These are phyloP conservation scores for Diaporthe vexans DNA, from an alignment of 2,329 filamentous ascomycete species.

Conservation along the genomic window DNA sequence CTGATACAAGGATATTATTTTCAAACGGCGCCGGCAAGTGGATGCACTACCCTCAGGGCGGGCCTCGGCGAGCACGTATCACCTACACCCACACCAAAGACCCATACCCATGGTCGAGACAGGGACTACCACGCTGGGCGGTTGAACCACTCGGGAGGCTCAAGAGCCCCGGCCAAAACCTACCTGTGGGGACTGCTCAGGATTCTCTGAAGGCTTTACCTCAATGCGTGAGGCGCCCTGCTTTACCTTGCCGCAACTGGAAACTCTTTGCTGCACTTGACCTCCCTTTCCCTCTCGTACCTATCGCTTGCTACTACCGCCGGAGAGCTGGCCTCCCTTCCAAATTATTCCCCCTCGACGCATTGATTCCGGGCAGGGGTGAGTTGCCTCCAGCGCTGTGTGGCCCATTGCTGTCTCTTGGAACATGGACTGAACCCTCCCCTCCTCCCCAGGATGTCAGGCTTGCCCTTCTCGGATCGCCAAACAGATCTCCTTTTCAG, in stretches of 20 bases:
- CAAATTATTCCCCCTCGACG: constrained; percentile 43
- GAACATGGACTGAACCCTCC: constrained; percentile 45
- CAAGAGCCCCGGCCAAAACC: constrained; percentile 48
- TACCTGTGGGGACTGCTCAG: constrained; percentile 52
- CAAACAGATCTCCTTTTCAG: constrained; percentile 50
- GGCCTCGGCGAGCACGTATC: constrained; percentile 40
- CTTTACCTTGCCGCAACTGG: constrained; percentile 50
- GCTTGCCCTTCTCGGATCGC: constrained; percentile 44
- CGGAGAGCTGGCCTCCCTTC: constrained; percentile 46
- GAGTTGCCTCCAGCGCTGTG: constrained; percentile 40
- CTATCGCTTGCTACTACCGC: constrained; percentile 27
- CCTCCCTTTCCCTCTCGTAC: constrained; percentile 41
- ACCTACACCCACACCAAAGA: constrained; percentile 43
- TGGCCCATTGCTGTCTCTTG: constrained; percentile 45
- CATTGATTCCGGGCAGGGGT: constrained; percentile 42
- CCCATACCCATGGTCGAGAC: constrained; percentile 45
- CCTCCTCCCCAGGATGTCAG: constrained; percentile 42
- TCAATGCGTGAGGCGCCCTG: constrained; percentile 53
- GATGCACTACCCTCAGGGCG: constrained; percentile 41
- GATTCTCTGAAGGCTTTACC: constrained; percentile 39
- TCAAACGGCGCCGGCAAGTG: constrained; percentile 47
- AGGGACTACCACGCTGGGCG: constrained; percentile 46
- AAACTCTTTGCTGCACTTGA: constrained; percentile 48
- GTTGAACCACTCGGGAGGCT: constrained; percentile 46
- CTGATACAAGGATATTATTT: constrained; percentile 51